Base-by-base conservation (phyloP, 2,329 filamentous ascomycete species). In the Ascochyta viciae-villosae region DNA sequence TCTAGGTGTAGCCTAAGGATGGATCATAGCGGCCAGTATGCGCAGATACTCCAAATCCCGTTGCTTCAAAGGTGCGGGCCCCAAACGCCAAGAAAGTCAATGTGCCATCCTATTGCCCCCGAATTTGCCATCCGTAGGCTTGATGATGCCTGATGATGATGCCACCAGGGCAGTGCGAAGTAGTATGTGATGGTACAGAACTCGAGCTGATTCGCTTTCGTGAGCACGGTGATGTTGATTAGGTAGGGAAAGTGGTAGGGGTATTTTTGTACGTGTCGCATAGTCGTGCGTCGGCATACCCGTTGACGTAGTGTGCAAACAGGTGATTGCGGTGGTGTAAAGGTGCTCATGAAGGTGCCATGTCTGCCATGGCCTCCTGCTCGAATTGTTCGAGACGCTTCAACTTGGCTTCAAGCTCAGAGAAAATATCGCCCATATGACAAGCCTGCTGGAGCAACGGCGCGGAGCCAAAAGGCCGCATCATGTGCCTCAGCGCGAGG, bases 401-500 rank as follows among this genome's bases (percentile, higher is more conserved):
- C 54, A 91, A 77, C 69, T 90, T 85, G 27, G 78, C 74, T 33
- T 83, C 78, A 29, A 94, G 80, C 39, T 83, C 82, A 39, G 79
- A 78, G 19, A 96, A 80, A 19, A 97, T 83, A 15, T 88, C 85
- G 10, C 82, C 76, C 83, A 97, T 96, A 3, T 92, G 90, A 19
- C 86, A 89, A 10, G 91, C 87, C 57, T 96, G 85, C 62, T 91
- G 85, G 49, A 89, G 83, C 24, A 96, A 83, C 6, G 71, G 62
- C 60, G 83, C 81, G 40, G 82, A 78, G 44, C 91, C 85, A 66
- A 89, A 85, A 12, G 92, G 91, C 31, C 84, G 83, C 63, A 91
- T 85, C 75, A 96, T 85, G 75, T 96, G 89, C 44, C 94, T 89
- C 67, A 96, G 81, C 12, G 87, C 81, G 46, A 97, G 83, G 0